These are phyloP conservation scores for Penicillium angulare DNA, from an alignment of 495 filamentous ascomycete genomes.

Conservation along the genomic window DNA sequence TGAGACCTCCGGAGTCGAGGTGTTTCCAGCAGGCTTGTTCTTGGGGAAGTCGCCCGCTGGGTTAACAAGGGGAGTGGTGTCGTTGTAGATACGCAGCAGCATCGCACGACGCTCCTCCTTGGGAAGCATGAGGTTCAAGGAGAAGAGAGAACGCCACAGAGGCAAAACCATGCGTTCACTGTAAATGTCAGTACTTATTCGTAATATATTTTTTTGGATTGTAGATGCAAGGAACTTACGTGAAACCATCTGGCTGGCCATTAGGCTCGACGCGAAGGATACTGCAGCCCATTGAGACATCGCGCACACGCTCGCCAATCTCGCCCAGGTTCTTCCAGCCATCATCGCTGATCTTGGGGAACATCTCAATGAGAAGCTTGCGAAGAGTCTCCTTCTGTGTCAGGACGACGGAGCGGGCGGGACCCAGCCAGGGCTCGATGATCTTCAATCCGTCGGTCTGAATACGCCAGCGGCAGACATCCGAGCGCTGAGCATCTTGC, in stretches of 20 bases:
- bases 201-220: too few species aligned
- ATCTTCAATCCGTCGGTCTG: conserved; percentile 91
- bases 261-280: conserved; percentile 78
- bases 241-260: conserved; percentile 66
- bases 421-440: conserved; percentile 82
- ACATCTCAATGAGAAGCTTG: conserved; percentile 87
- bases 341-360: conserved; percentile 70
- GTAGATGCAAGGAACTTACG: too few species aligned
- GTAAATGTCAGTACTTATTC: not conserved
- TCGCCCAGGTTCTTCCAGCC: conserved; percentile 78
- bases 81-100: conserved; percentile 87
- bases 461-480: conserved; percentile 89
- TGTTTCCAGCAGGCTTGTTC: not conserved
- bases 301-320: conserved; percentile 78
- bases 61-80: conserved; percentile 64
- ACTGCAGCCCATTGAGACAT: conserved; percentile 87
- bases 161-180: conserved; percentile 82
- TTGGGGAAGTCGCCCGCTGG: conserved; percentile 37
- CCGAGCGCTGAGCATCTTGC: conserved; percentile 82
- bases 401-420: conserved; percentile 69
- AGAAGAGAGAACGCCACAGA: conserved; percentile 84
- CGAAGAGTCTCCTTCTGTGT: conserved; percentile 72
- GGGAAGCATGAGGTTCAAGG: conserved; percentile 91
- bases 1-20: conserved; percentile 15
- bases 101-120: conserved; percentile 95